These are phyloP conservation scores for Stagonosporopsis chrysanthemi DNA, from an alignment of 2,329 filamentous ascomycete genomes.

Conservation along the genomic window DNA sequence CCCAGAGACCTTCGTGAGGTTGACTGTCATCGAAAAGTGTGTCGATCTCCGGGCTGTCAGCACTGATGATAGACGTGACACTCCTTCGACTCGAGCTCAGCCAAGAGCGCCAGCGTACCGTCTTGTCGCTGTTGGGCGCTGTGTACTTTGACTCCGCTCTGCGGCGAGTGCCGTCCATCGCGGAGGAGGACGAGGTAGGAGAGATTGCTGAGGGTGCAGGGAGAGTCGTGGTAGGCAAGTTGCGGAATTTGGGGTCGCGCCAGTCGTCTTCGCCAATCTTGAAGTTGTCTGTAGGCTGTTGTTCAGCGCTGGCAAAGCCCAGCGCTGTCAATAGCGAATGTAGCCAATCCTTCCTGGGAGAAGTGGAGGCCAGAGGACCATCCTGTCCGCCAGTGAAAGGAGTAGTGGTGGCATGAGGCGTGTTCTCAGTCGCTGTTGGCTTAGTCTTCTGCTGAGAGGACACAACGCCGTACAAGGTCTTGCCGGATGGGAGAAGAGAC, in stretches of 20 bases:
- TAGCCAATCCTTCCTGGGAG: constrained; percentile 52
- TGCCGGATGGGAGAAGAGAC: constrained; percentile 71
- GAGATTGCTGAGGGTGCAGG: constrained; percentile 6
- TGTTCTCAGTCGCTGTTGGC: constrained; percentile 42
- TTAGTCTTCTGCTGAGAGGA: constrained; percentile 64
- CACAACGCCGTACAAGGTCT: constrained; percentile 60
- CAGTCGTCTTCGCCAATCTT: constrained; percentile 87
- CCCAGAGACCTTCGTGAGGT: constrained; percentile 83
- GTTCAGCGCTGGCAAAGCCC: constrained; percentile 46
- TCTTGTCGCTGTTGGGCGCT: constrained; percentile 27
- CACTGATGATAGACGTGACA: constrained; percentile 28
- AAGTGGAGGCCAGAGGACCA: neutral
- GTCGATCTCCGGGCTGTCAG: constrained; percentile 27
- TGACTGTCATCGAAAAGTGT: constrained; percentile 39
- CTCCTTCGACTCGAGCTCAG: constrained; percentile 30
- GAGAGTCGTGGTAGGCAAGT: constrained; percentile 46
- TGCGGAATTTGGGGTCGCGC: constrained; percentile 78
- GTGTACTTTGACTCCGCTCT: constrained; percentile 7
- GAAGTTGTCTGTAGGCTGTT: constrained; percentile 63
- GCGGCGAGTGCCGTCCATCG: constrained; percentile 43
- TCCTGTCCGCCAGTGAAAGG: constrained; percentile 21
- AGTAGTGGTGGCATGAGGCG: neutral
- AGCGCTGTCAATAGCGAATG: constrained; percentile 55
- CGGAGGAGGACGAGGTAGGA: constrained; percentile 52
- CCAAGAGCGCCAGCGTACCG: constrained; percentile 34